A percentile compares a stretch with the other conserved stretches of the same genome.
Evolutionary conservation across 1,284 basidiomycete genomes (phyloP).

Genomic region (Leucoagaricus sp.): DNA sequence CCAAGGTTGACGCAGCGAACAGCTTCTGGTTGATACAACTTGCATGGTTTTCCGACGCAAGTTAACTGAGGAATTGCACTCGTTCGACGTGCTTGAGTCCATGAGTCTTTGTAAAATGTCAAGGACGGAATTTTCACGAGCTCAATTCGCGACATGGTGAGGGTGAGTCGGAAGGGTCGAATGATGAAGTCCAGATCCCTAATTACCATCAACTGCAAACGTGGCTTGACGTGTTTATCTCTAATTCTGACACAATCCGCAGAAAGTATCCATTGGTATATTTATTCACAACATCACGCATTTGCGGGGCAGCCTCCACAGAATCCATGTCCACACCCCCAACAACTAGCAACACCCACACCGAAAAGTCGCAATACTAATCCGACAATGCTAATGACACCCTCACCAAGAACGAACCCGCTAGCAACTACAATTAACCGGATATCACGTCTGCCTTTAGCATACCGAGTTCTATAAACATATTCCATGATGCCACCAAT

Average conservation of each 20-base stretch:
- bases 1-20: conserved; percentile 81
- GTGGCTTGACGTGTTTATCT: conserved; percentile 16
- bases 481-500: conserved; percentile 87
- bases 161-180: neutral
- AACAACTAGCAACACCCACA: conserved; percentile 78
- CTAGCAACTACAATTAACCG: conserved; percentile 87
- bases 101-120: conserved; percentile 74
- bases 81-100: conserved; percentile 70
- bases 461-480: conserved; percentile 55
- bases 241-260: neutral
- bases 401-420: conserved; percentile 95
- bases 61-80: conserved; percentile 74
- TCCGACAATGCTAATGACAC: conserved; percentile 83
- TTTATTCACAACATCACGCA: conserved; percentile 12
- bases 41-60: conserved; percentile 82
- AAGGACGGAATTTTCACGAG: conserved; percentile 73
- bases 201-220: conserved; percentile 5
- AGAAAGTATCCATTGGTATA: neutral
- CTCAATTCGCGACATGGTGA: conserved; percentile 63
- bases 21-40: conserved; percentile 78
- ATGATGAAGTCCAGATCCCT: neutral
- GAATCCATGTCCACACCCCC: conserved; percentile 78
- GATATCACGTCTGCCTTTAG: conserved; percentile 59
- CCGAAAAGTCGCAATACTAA: conserved; percentile 77
- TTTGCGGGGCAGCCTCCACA: conserved; percentile 63